Evolutionary conservation across 495 filamentous ascomycete genomes (phyloP), one percentile per base, ranked within the genome.

Genomic region (Penicillium verhagenii): DNA sequence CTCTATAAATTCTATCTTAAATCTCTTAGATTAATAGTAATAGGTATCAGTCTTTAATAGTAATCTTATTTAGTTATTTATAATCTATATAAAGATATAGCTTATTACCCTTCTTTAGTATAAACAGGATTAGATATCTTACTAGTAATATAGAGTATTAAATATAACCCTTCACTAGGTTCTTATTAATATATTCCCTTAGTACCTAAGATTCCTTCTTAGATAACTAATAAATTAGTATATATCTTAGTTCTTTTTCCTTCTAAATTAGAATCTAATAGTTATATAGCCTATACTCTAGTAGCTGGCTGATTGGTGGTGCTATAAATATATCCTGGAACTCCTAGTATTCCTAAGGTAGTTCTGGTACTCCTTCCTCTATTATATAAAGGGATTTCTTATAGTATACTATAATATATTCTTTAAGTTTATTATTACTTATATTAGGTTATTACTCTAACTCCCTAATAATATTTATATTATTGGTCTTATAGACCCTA

Each of bases 181-280:
- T 59, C 45, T 64, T 43, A n/a, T 63, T 38, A 20, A 65, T 56
- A 37, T 68, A 71, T 47, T 61, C 40, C 24, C 10, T n/a, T n/a
- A n/a, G n/a, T n/a, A n/a, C n/a, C n/a, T n/a, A n/a, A n/a, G n/a
- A n/a, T n/a, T n/a, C n/a, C n/a, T n/a, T n/a, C n/a, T n/a, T n/a
- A n/a, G n/a, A n/a, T n/a, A n/a, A n/a, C n/a, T n/a, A n/a, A n/a
- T n/a, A n/a, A n/a, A n/a, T n/a, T n/a, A n/a, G n/a, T n/a, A n/a
- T n/a, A n/a, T n/a, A n/a, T n/a, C n/a, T n/a, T n/a, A n/a, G n/a
- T n/a, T n/a, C n/a, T n/a, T n/a, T n/a, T n/a, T n/a, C n/a, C n/a
- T n/a, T n/a, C n/a, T n/a, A n/a, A n/a, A n/a, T n/a, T n/a, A n/a
- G n/a, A n/a, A n/a, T n/a, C n/a, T n/a, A n/a, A n/a, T n/a, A n/a